phyloP scores from a whole-genome alignment of 768 basidiomycete genomes.

The Rubroboletus satanas region DNA sequence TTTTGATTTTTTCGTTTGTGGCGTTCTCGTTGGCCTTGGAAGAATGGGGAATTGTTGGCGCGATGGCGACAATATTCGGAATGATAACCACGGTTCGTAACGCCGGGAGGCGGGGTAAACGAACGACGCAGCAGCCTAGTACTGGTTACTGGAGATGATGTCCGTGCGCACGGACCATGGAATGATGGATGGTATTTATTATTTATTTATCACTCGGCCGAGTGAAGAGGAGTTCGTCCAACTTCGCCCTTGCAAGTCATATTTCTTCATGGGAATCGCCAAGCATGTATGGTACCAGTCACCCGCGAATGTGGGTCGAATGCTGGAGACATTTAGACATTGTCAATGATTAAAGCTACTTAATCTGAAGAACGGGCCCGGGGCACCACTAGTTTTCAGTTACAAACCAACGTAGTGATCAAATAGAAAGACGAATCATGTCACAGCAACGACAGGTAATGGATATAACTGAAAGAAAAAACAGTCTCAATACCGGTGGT shows the following conservation, averaged over 20 bases:
- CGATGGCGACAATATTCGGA: too few species aligned
- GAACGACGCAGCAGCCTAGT: too few species aligned
- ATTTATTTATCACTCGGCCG: not conserved
- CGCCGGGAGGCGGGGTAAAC: too few species aligned
- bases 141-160: not conserved
- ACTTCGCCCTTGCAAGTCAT: too few species aligned
- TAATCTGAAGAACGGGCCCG: not conserved
- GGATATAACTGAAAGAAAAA: conserved; percentile 15
- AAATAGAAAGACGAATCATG: conserved; percentile 4
- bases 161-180: not conserved
- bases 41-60: too few species aligned
- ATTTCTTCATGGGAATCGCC: too few species aligned
- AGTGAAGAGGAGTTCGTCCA: too few species aligned
- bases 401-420: conserved; percentile 20
- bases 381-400: not conserved
- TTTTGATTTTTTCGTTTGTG: too few species aligned
- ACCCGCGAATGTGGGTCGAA: too few species aligned
- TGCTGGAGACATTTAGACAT: not conserved
- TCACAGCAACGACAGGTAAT: conserved; percentile 17
- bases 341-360: not conserved
- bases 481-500: conserved; percentile 8
- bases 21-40: too few species aligned
- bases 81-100: too few species aligned
- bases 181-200: not conserved
- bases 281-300: too few species aligned